Base-by-base conservation (phyloP, 768 basidiomycete genomes). In the Chalciporus sphaerocephalus region DNA sequence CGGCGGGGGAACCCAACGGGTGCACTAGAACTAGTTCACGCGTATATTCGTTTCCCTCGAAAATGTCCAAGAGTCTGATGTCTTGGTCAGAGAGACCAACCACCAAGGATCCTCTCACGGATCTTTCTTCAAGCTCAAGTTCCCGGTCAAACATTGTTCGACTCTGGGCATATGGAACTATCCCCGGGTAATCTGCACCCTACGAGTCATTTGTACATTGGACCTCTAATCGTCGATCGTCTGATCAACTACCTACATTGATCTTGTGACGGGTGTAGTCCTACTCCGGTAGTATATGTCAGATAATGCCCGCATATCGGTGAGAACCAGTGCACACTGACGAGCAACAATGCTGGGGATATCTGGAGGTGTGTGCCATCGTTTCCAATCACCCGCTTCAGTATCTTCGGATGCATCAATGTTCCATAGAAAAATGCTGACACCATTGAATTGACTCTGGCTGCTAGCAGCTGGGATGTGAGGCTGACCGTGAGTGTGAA, bases 371-470 rank as follows among this genome's bases (percentile, higher is more conserved):
- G 70, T 7, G 67, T 55, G 7, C 85, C 87, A 36, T 81, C 70
- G 55, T 87, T 82, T 6, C 73, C 73, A 35, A 96, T 80, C 6
- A 96, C 92, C 16, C 83, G 71, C 46, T 72, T 77, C 30, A 96
- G 70, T 57, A 97, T 86, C 40, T 78, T 78, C 6, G 92, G 92
- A 56, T 93, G 90, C 74, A 94, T 82, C 17, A 97, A 70, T 0
- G 90, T 95, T 11, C 94, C 94, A 65, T 94, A 92, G 70, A 92
- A 87, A 66, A 93, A 94, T 15, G 83, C 83, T 20, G 70, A 66
- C 50, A 61, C 36, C 68, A 71, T 70, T 15, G 44, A 12, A 25
- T 21, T 9, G 34, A 24, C 16, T n/a, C 17, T 34, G 42, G 30
- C 24, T n/a, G n/a, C n/a, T n/a, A n/a, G n/a, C n/a, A n/a, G n/a